Conservation (phyloP, 805 yeast genomes). For the Aciculoconidium aculeatum region DNA sequence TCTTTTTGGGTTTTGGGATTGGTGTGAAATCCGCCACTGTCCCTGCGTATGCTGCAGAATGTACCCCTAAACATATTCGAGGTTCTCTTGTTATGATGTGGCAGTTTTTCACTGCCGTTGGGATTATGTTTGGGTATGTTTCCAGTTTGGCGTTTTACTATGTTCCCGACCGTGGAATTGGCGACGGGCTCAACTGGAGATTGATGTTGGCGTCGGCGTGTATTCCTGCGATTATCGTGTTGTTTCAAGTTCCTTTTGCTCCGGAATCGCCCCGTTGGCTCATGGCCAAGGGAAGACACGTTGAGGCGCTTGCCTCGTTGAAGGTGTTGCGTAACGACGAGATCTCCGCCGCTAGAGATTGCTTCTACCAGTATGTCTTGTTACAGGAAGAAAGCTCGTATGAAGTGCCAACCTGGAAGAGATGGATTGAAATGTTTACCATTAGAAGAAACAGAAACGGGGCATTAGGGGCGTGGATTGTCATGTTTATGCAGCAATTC, state of each 20-base stretch:
- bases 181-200: conserved; percentile 51
- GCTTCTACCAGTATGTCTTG: conserved; percentile 51
- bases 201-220: conserved; percentile 60
- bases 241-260: conserved; percentile 44
- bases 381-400: conserved; percentile 57
- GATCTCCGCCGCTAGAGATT: conserved; percentile 59
- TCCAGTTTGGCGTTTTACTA: conserved; percentile 54
- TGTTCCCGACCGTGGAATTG: conserved; percentile 42
- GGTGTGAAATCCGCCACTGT: conserved; percentile 65
- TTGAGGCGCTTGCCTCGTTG: conserved; percentile 47
- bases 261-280: conserved; percentile 74
- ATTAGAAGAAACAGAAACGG: conserved; percentile 82
- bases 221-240: conserved; percentile 49
- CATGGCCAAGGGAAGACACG: conserved; percentile 45
- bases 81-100: conserved; percentile 67
- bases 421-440: conserved; percentile 54
- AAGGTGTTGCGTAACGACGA: conserved; percentile 38
- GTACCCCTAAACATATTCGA: conserved; percentile 52
- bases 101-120: conserved; percentile 72
- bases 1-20: conserved; percentile 56
- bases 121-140: conserved; percentile 62
- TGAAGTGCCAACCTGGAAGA: conserved; percentile 38
- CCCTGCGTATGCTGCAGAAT: conserved; percentile 61
- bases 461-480: conserved; percentile 70
- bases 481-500: conserved; percentile 86